These are phyloP conservation scores for Gynostemma pentaphyllum DNA, from an alignment of 306 rosid species.

Conservation along the genomic window DNA sequence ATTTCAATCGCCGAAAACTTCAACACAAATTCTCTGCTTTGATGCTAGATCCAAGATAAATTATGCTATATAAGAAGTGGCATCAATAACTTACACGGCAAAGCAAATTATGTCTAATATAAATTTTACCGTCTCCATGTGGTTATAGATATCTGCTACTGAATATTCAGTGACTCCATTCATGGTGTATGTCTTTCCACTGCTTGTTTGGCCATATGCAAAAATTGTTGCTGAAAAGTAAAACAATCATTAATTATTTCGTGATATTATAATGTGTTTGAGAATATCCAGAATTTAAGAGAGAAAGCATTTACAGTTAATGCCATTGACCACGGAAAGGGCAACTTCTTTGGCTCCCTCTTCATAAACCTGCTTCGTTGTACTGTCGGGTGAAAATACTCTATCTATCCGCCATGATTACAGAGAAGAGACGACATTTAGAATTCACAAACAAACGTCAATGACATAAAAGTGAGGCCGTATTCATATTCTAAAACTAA, in stretches of 20 bases:
- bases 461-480: too few species aligned
- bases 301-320: slow-evolving; percentile 59
- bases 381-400: slow-evolving; percentile 50
- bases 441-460: not conserved
- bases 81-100: not conserved
- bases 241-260: not conserved
- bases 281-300: slow-evolving; percentile 9
- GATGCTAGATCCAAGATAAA: slow-evolving; percentile 39
- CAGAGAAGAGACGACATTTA: not conserved
- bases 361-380: slow-evolving; percentile 61
- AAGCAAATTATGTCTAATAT: not conserved
- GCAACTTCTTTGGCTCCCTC: slow-evolving; percentile 73
- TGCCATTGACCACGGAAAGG: slow-evolving; percentile 74
- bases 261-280: not conserved
- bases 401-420: slow-evolving; percentile 30
- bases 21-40: slow-evolving; percentile 50
- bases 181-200: slow-evolving; percentile 97
- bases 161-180: slow-evolving; percentile 67
- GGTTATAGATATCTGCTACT: slow-evolving; percentile 49
- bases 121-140: slow-evolving; percentile 43
- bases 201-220: slow-evolving; percentile 94
- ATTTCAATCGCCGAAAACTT: slow-evolving; percentile 93
- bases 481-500: too few species aligned
- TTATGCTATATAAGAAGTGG: slow-evolving; percentile 2
- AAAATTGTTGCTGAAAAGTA: slow-evolving; percentile 55